Conservation (phyloP, 1,284 basidiomycete genomes). For the Trichosporon faecale region DNA sequence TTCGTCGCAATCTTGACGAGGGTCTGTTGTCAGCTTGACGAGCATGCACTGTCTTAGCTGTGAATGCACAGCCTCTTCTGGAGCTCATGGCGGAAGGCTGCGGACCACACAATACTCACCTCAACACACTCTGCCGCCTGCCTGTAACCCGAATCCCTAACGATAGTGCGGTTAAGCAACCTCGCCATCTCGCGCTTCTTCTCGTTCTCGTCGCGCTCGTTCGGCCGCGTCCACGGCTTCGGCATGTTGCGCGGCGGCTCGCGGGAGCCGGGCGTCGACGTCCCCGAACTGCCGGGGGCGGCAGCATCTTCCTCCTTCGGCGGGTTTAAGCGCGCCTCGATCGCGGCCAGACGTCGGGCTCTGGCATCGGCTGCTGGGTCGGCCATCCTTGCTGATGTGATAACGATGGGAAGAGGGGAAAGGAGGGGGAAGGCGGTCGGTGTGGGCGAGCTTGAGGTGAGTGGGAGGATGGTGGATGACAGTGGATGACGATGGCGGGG, state of each 20-base stretch:
- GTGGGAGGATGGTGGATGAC: background rate
- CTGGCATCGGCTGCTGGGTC: constrained; percentile 15
- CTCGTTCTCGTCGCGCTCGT: constrained; percentile 30
- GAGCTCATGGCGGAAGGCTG: no score
- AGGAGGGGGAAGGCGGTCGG: background rate
- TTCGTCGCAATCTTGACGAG: constrained; percentile 47
- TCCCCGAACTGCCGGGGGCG: background rate
- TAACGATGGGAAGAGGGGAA: background rate
- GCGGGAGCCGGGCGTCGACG: background rate
- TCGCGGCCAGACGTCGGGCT: constrained; percentile 32
- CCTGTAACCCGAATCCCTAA: constrained; percentile 45
- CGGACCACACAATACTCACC: constrained; percentile 33
- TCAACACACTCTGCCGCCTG: constrained; percentile 41
- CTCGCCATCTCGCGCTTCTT: constrained; percentile 33
- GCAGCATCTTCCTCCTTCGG: background rate
- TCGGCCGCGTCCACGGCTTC: constrained; percentile 20
- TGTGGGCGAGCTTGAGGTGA: background rate
- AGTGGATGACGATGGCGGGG: constrained; percentile 6
- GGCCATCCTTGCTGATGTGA: background rate
- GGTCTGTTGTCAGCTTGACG: constrained; percentile 31
- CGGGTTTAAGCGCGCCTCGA: constrained; percentile 36
- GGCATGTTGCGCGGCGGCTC: constrained; percentile 18
- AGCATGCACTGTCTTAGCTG: no score
- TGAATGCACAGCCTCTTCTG: no score
- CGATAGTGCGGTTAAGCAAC: constrained; percentile 42